Percentiles rank a stretch among this genome's conserved stretches.
Conservation (phyloP, 2,329 filamentous ascomycete genomes). For the Penicillium sp. region DNA sequence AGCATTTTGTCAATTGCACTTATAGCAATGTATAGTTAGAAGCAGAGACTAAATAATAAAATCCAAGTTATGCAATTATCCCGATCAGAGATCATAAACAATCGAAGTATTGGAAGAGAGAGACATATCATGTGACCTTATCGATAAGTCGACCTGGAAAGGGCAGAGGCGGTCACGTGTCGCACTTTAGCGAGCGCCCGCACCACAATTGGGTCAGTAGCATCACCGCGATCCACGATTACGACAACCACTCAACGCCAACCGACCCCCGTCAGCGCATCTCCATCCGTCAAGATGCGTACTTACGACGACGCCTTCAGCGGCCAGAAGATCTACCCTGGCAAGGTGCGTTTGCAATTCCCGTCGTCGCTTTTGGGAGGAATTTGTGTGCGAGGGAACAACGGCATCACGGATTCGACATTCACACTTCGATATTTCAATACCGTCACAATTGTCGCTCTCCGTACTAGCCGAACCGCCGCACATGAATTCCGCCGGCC, state of each 20-base stretch:
- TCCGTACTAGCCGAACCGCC: conserved; percentile 4
- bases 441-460: conserved; percentile 7
- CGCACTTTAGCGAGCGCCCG: conserved; percentile 45
- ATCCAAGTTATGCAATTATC: neutral
- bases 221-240: conserved; percentile 40
- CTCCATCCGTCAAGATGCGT: conserved; percentile 62
- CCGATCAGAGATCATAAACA: neutral
- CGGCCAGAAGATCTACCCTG: conserved; percentile 75
- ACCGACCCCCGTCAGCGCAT: conserved; percentile 46
- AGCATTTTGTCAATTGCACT: no score
- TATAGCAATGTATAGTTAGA: neutral
- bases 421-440: conserved; percentile 5
- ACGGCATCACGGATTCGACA: conserved; percentile 12
- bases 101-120: neutral
- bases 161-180: conserved; percentile 45
- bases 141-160: conserved; percentile 25
- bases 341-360: conserved; percentile 61
- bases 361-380: conserved; percentile 18
- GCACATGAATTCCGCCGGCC: conserved; percentile 7
- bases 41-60: neutral
- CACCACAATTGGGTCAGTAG: conserved; percentile 43
- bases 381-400: conserved; percentile 19
- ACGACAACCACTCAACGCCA: conserved; percentile 46
- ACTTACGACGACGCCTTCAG: conserved; percentile 78
- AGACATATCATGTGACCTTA: conserved; percentile 9